A percentile compares a stretch with the other conserved stretches of the same genome.
Conservation (phyloP, 2,329 filamentous ascomycete species). For the Stachybotrys elegans region DNA sequence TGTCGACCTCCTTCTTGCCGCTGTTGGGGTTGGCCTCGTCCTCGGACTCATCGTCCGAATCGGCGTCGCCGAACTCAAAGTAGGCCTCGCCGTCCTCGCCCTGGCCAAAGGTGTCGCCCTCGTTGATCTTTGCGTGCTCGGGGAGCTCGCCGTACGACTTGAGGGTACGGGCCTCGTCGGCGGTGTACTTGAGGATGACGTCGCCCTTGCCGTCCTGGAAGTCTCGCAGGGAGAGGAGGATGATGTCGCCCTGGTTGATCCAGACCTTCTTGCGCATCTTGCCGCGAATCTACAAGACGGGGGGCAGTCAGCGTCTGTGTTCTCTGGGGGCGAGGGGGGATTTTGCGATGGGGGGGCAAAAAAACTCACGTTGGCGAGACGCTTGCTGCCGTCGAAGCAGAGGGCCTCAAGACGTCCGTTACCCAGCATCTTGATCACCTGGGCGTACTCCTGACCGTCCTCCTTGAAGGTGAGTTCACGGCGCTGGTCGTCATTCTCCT, state of each 20-base stretch:
- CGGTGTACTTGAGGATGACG: constrained; percentile 93
- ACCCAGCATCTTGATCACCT: constrained; percentile 80
- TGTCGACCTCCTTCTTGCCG: constrained; percentile 76
- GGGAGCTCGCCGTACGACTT: constrained; percentile 98
- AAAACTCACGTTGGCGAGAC: constrained; percentile 33
- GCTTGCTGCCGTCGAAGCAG: constrained; percentile 78
- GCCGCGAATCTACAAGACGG: constrained; percentile 53
- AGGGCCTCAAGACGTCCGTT: constrained; percentile 89
- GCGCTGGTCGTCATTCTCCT: constrained; percentile 99
- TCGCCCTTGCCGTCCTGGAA: constrained; percentile 96
- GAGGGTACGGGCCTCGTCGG: constrained; percentile 90
- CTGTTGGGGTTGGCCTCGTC: constrained; percentile 47
- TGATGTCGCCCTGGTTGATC: constrained; percentile 98
- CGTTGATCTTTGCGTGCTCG: constrained; percentile 99
- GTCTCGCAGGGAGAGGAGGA: constrained; percentile 80
- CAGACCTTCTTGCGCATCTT: constrained; percentile 99
- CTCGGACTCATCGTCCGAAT: constrained; percentile 51
- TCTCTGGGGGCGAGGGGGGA: background rate
- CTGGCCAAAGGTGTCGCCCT: constrained; percentile 91
- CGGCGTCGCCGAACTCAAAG: constrained; percentile 98
- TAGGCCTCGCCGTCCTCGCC: constrained; percentile 93
- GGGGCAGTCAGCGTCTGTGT: background rate
- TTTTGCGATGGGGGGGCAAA: background rate
- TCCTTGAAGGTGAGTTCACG: constrained; percentile 98
- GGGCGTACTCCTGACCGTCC: constrained; percentile 71